Conservation (phyloP, 169 alveolate genomes). For the Hepatocystis sp. region DNA sequence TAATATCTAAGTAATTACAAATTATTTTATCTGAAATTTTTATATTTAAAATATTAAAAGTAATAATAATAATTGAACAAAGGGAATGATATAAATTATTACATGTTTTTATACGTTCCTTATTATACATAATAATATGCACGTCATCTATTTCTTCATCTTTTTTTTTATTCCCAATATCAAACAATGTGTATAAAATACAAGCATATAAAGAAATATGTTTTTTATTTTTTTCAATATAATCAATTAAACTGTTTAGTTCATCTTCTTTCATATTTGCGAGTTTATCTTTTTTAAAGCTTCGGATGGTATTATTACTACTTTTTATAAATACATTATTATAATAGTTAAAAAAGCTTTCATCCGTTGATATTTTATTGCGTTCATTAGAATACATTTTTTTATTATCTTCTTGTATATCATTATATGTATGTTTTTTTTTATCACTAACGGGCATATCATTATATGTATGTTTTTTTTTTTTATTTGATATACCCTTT, state of each 20-base stretch:
- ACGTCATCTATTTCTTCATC: too few species aligned
- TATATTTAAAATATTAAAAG: conserved; percentile 50
- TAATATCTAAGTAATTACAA: conserved; percentile 43
- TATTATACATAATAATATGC: conserved; percentile 42
- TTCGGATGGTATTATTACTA: not conserved
- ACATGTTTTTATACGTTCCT: conserved; percentile 25
- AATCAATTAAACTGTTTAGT: conserved; percentile 12
- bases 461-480: too few species aligned
- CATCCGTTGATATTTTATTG: too few species aligned
- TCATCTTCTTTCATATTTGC: conserved; percentile 1
- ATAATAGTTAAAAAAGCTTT: too few species aligned
- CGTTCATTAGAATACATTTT: too few species aligned
- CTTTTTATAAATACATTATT: too few species aligned
- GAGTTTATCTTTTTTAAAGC: not conserved
- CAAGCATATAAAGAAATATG: conserved; percentile 44
- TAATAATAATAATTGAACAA: conserved; percentile 48
- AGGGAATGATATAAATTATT: conserved; percentile 46
- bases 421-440: too few species aligned
- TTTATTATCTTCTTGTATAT: too few species aligned
- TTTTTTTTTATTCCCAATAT: conserved; percentile 32
- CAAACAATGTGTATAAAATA: conserved; percentile 32
- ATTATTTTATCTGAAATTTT: conserved; percentile 34
- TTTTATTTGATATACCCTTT: too few species aligned
- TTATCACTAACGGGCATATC: too few species aligned
- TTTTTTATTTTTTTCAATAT: conserved; percentile 45